Percentiles rank a stretch among this genome's conserved stretches.
These are phyloP conservation scores for Trametes cingulata DNA, from an alignment of 768 basidiomycete species.

Conservation along the genomic window DNA sequence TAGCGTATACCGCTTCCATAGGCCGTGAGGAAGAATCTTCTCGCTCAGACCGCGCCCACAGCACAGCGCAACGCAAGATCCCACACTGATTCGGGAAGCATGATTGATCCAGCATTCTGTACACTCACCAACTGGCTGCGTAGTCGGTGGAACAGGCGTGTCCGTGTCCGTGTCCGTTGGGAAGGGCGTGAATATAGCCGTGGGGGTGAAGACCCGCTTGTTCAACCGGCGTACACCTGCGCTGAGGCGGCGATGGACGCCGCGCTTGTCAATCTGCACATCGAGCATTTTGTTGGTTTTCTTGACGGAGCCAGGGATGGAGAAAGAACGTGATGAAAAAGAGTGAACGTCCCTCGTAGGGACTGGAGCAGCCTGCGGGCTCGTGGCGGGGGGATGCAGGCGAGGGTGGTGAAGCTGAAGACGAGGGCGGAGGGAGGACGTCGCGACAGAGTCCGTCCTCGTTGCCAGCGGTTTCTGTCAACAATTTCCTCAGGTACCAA, in stretches of 20 bases:
- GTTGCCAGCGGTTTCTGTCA: slow-evolving; percentile 4
- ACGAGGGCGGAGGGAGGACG: neutral
- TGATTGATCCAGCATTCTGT: no score
- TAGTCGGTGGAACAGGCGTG: neutral
- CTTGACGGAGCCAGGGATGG: neutral
- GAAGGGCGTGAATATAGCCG: slow-evolving; percentile 3
- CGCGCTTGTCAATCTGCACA: slow-evolving; percentile 13
- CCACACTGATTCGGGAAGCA: no score
- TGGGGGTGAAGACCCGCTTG: slow-evolving; percentile 19
- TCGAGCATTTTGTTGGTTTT: slow-evolving; percentile 20
- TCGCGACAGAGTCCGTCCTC: neutral
- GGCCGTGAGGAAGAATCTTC: no score
- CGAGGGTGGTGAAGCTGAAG: slow-evolving; percentile 5
- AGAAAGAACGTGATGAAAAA: slow-evolving; percentile 20
- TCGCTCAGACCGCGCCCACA: no score
- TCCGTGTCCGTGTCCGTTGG: neutral
- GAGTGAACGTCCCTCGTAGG: slow-evolving; percentile 17
- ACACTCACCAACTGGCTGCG: slow-evolving; percentile 3
- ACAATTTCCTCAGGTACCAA: slow-evolving; percentile 11
- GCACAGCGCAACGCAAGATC: no score
- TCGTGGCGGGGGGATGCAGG: slow-evolving; percentile 2
- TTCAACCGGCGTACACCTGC: slow-evolving; percentile 12
- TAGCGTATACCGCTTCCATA: no score
- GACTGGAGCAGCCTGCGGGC: slow-evolving; percentile 17
- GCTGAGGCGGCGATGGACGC: slow-evolving; percentile 19